Conservation (phyloP, 352 stramenopile genomes). For the Globisporangium takayamanum region DNA sequence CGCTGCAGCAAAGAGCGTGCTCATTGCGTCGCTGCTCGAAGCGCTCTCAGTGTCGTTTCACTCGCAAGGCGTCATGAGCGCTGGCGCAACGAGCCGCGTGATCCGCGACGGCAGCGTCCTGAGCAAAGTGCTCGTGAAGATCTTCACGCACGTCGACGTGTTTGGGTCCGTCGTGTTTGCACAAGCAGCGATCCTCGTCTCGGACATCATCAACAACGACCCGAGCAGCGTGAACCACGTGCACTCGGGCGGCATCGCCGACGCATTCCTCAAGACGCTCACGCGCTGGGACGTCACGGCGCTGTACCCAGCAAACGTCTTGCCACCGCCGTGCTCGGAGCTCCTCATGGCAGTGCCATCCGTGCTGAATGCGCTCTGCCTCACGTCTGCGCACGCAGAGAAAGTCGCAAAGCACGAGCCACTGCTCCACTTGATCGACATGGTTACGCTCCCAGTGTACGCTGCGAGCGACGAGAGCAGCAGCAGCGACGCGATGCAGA, state of each 20-base stretch:
- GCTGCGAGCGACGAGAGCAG: slow-evolving; percentile 48
- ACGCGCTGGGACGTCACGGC: slow-evolving; percentile 69
- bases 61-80: slow-evolving; percentile 84
- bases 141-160: slow-evolving; percentile 86
- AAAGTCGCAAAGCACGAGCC: slow-evolving; percentile 89
- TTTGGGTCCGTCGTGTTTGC: slow-evolving; percentile 93
- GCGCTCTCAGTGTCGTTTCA: slow-evolving; percentile 83
- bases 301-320: slow-evolving; percentile 36
- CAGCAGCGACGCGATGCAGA: slow-evolving; percentile 87
- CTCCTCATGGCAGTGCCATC: slow-evolving; percentile 94
- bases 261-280: slow-evolving; percentile 91
- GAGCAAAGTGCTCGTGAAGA: slow-evolving; percentile 82
- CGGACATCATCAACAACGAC: slow-evolving; percentile 97
- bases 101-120: slow-evolving; percentile 86
- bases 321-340: slow-evolving; percentile 85
- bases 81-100: slow-evolving; percentile 74
- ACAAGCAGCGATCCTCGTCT: slow-evolving; percentile 89
- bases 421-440: slow-evolving; percentile 86
- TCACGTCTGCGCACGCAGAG: slow-evolving; percentile 90
- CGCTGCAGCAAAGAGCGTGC: slow-evolving; percentile 50
- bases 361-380: slow-evolving; percentile 88
- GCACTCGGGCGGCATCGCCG: slow-evolving; percentile 88
- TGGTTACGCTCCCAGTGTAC: slow-evolving; percentile 90
- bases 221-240: slow-evolving; percentile 93
- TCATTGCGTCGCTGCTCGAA: slow-evolving; percentile 67